Conservation (phyloP, 2,329 filamentous ascomycete genomes). For the Setomelanomma holmii region DNA sequence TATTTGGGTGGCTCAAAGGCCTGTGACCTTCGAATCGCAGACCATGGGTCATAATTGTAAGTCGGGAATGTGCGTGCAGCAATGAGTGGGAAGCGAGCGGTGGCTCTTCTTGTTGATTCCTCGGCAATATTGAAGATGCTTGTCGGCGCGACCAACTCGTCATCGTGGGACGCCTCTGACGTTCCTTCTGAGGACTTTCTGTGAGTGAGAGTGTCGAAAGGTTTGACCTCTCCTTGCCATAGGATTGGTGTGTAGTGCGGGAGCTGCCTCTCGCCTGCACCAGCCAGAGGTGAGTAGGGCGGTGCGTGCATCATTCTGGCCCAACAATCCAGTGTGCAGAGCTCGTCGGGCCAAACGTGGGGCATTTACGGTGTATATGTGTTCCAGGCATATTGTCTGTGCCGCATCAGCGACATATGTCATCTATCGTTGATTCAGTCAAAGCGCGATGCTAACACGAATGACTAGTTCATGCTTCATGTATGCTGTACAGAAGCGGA, state of each 20-base stretch:
- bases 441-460: not conserved
- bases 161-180: not conserved
- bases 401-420: not conserved
- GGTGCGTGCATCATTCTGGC: conserved; percentile 9
- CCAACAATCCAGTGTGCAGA: not conserved
- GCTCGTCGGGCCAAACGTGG: not conserved
- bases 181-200: not conserved
- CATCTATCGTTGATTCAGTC: not conserved
- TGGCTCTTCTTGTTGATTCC: not conserved
- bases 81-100: not conserved
- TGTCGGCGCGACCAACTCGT: not conserved
- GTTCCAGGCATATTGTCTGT: not conserved
- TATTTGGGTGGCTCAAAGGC: not conserved
- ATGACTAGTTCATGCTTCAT: not conserved
- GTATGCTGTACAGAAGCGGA: not conserved
- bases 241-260: conserved; percentile 6
- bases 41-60: not conserved
- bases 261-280: conserved; percentile 4
- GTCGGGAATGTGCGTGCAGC: conserved; percentile 7
- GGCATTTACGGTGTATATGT: not conserved
- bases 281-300: conserved; percentile 16
- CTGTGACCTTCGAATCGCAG: not conserved
- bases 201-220: not conserved
- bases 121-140: not conserved
- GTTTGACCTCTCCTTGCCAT: conserved; percentile 3